phyloP scores from a whole-genome alignment of 1,139 yeast species.

The Scheffersomyces titani region DNA sequence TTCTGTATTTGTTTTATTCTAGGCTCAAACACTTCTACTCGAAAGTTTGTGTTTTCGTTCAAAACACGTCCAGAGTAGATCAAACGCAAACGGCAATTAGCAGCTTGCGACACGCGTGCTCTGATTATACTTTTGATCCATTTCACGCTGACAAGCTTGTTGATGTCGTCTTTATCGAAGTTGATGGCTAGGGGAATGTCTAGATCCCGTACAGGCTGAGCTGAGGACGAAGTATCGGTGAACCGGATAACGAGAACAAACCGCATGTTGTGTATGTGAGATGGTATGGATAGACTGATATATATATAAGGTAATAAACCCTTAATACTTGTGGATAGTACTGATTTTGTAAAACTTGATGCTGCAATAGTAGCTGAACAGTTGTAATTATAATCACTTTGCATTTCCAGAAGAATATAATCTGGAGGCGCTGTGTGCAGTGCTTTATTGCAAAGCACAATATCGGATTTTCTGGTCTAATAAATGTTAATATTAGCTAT shows the following conservation, averaged over 20 bases:
- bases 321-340: not conserved
- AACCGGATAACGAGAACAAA: conserved; percentile 30
- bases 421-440: not conserved
- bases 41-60: conserved; percentile 58
- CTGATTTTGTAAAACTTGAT: not conserved
- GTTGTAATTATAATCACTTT: too few relatives aligned
- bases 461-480: too few relatives aligned
- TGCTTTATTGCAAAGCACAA: too few relatives aligned
- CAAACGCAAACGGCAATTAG: conserved; percentile 60
- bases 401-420: not conserved
- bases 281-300: not conserved
- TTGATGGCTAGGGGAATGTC: conserved; percentile 31
- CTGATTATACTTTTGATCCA: conserved; percentile 36
- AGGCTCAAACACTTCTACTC: conserved; percentile 47
- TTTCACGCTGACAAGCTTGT: conserved; percentile 28
- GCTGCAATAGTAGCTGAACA: not conserved
- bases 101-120: conserved; percentile 22
- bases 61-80: conserved; percentile 76
- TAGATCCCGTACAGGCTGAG: conserved; percentile 27
- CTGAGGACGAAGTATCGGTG: conserved; percentile 27
- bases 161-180: conserved; percentile 34
- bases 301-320: not conserved
- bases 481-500: not conserved
- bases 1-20: conserved; percentile 13
- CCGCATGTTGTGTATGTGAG: conserved; percentile 14